Evolutionary conservation across 495 filamentous ascomycete genomes (phyloP).

Genomic region (Hyaloscypha bicolor): DNA sequence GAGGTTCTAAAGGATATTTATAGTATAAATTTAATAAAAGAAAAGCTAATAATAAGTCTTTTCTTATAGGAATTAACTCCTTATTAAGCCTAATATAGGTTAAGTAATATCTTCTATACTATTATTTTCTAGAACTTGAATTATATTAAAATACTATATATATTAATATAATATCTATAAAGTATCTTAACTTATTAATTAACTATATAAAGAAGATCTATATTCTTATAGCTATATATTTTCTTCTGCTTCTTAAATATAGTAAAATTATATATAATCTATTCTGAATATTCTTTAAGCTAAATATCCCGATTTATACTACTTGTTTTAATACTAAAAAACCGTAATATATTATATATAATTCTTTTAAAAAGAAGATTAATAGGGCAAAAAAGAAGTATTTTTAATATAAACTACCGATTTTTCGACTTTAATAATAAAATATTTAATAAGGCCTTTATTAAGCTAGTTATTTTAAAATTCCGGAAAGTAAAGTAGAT

Average conservation of each 20-base stretch:
- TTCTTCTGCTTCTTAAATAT: constrained; percentile 44
- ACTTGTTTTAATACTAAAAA: constrained; percentile 39
- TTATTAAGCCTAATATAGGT: constrained; percentile 30
- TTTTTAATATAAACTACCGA: constrained; percentile 12
- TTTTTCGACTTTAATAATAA: constrained; percentile 24
- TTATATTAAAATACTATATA: constrained; percentile 9
- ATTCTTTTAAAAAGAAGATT: constrained; percentile 17
- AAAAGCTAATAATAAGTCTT: constrained; percentile 25
- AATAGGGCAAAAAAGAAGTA: constrained; percentile 3
- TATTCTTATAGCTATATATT: constrained; percentile 35
- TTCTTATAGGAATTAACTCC: neutral
- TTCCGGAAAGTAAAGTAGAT: constrained; percentile 19
- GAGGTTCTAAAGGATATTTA: constrained; percentile 24
- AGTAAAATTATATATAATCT: constrained; percentile 50
- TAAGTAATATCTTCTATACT: constrained; percentile 37
- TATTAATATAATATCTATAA: neutral
- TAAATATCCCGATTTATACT: constrained; percentile 44
- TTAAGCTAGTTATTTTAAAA: constrained; percentile 19
- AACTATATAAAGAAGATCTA: constrained; percentile 44
- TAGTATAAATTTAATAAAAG: constrained; percentile 20
- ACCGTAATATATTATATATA: constrained; percentile 14
- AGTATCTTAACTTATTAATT: constrained; percentile 32
- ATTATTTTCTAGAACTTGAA: constrained; percentile 40
- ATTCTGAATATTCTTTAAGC: constrained; percentile 48
- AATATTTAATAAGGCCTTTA: constrained; percentile 14